phyloP scores from a whole-genome alignment of 1,139 yeast genomes.

The Diutina rugosa region DNA sequence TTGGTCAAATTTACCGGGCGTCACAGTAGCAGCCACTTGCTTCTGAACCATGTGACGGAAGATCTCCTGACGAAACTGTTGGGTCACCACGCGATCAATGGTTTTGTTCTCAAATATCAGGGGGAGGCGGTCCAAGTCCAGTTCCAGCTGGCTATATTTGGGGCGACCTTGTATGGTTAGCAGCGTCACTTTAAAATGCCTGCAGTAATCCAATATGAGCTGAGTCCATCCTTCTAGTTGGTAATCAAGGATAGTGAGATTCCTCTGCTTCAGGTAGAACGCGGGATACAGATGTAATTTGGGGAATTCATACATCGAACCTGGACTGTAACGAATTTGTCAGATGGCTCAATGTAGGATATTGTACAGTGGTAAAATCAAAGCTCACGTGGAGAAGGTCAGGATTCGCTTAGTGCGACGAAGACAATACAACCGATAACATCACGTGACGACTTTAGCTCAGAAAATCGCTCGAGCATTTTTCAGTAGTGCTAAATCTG shows the following conservation, averaged over 20 bases:
- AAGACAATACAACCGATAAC: too few species aligned
- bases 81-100: slow-evolving; percentile 41
- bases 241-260: slow-evolving; percentile 61
- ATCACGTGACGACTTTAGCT: too few species aligned
- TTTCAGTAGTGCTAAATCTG: too few species aligned
- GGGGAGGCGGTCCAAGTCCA: slow-evolving; percentile 10
- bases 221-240: slow-evolving; percentile 45
- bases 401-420: too few species aligned
- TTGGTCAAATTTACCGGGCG: slow-evolving; percentile 24
- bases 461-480: too few species aligned
- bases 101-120: slow-evolving; percentile 34
- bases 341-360: too few species aligned
- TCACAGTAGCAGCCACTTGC: slow-evolving; percentile 38
- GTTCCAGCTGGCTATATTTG: slow-evolving; percentile 17
- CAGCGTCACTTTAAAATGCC: slow-evolving; percentile 28
- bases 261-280: slow-evolving; percentile 80
- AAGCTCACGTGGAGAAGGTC: too few species aligned
- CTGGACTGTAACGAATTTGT: neutral
- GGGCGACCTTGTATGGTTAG: neutral
- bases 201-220: slow-evolving; percentile 42
- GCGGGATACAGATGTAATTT: slow-evolving; percentile 84
- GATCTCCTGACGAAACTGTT: slow-evolving; percentile 42
- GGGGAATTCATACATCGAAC: slow-evolving; percentile 31
- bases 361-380: neutral
- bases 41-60: slow-evolving; percentile 43